phyloP scores from a whole-genome alignment of 78 protist species.

The Guillardia theta region DNA sequence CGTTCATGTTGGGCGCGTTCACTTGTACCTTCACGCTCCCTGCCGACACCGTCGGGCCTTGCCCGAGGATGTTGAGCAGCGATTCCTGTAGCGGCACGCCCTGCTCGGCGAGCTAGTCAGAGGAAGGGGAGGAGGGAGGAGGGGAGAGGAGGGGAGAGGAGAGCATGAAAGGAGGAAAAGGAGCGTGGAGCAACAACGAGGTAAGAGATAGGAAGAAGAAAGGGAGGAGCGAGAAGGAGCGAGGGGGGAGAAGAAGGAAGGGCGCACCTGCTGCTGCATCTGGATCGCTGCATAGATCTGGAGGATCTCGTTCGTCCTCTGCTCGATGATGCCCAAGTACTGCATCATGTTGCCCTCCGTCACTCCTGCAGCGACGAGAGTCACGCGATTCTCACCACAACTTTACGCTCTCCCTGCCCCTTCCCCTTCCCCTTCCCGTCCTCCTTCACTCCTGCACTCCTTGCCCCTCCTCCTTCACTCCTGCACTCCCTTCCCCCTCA shows the following conservation, averaged over 20 bases:
- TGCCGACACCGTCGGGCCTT: too few species aligned
- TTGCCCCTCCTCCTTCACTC: too few species aligned
- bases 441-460: too few species aligned
- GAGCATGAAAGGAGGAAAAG: neutral
- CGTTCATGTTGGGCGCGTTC: too few species aligned
- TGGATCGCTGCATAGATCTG: neutral
- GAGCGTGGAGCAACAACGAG: neutral
- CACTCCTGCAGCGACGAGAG: constrained; percentile 19
- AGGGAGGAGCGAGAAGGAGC: neutral
- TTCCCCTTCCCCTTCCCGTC: too few species aligned
- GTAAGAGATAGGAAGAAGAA: neutral
- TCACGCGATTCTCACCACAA: too few species aligned
- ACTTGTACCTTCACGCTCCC: too few species aligned
- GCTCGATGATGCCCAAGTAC: constrained; percentile 55
- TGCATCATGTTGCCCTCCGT: constrained; percentile 55
- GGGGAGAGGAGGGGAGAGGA: neutral
- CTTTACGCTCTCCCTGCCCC: too few species aligned
- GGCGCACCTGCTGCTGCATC: neutral
- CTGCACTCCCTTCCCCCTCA: too few species aligned
- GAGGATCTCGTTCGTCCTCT: constrained; percentile 31
- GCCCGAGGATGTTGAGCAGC: too few species aligned
- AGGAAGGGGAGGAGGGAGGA: neutral
- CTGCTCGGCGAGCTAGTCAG: too few species aligned
- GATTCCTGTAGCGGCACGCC: too few species aligned
- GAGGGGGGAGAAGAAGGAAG: neutral